phyloP scores from a whole-genome alignment of 805 yeast genomes.

The Gaillardinia entomophila region DNA sequence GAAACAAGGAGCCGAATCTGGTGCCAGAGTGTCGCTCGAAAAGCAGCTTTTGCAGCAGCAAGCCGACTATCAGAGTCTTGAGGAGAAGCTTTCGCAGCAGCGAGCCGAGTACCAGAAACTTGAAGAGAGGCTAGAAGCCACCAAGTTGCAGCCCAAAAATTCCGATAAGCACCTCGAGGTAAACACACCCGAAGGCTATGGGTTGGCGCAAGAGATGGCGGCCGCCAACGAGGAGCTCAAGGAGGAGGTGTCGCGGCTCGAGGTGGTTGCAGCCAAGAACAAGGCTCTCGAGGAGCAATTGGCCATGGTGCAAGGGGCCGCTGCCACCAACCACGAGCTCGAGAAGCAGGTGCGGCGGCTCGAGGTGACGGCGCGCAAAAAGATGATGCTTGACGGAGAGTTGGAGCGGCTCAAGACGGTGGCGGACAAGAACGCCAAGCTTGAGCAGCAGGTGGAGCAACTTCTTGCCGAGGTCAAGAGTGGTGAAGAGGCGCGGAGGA shows the following conservation, averaged over 20 bases:
- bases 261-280: background rate
- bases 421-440: slow-evolving; percentile 2
- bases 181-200: background rate
- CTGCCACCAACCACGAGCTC: background rate
- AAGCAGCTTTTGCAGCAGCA: too few relatives aligned
- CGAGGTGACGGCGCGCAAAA: slow-evolving; percentile 2
- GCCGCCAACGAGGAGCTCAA: slow-evolving; percentile 1
- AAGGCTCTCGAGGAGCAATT: background rate
- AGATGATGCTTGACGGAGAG: slow-evolving; percentile 1
- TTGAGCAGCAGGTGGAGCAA: too few relatives aligned
- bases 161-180: too few relatives aligned
- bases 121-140: too few relatives aligned
- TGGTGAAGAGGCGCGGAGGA: too few relatives aligned
- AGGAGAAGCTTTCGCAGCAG: too few relatives aligned
- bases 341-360: slow-evolving; percentile 1
- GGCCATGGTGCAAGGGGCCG: too few relatives aligned
- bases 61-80: too few relatives aligned
- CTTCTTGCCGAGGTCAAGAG: too few relatives aligned
- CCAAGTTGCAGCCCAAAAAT: too few relatives aligned
- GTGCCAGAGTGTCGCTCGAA: background rate
- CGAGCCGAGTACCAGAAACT: too few relatives aligned
- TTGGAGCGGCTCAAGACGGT: slow-evolving; percentile 1
- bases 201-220: background rate
- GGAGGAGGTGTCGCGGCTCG: background rate
- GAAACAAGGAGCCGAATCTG: too few relatives aligned